Conservation (phyloP, 257 asterid genomes). For the Nicotiana otophora region DNA sequence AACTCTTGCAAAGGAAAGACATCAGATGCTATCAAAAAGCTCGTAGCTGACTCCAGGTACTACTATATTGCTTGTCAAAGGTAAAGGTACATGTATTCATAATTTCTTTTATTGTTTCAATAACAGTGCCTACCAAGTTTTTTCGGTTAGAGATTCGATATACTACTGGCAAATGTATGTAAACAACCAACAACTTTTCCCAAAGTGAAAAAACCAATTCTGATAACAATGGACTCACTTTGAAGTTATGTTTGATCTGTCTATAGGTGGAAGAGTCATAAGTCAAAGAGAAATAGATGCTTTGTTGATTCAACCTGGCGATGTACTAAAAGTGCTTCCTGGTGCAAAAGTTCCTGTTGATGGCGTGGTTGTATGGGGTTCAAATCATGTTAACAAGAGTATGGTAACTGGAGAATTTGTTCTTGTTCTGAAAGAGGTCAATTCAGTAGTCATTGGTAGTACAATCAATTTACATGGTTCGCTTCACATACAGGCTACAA, state of each 20-base stretch:
- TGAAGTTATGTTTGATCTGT: neutral
- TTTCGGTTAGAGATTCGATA: too few relatives aligned
- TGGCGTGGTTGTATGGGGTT: constrained; percentile 91
- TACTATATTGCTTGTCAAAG: constrained; percentile 64
- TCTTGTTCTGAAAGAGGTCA: constrained; percentile 64
- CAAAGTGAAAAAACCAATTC: neutral
- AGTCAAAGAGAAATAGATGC: constrained; percentile 93
- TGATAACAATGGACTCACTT: neutral
- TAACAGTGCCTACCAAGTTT: too few relatives aligned
- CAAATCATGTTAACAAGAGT: constrained; percentile 88
- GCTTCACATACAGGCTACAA: constrained; percentile 76
- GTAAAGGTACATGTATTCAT: constrained; percentile 41
- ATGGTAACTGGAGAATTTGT: constrained; percentile 97
- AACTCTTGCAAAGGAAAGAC: constrained; percentile 93
- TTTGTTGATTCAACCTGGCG: constrained; percentile 90
- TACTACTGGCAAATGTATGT: too few relatives aligned
- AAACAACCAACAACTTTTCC: too few relatives aligned
- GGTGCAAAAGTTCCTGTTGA: constrained; percentile 93
- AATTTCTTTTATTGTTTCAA: neutral
- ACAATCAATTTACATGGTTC: constrained; percentile 90
- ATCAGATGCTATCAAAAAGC: constrained; percentile 93
- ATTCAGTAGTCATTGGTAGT: constrained; percentile 75
- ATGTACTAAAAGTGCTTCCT: constrained; percentile 79
- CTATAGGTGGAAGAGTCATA: constrained; percentile 70
- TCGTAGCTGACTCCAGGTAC: constrained; percentile 95